phyloP scores from a whole-genome alignment of 2,329 filamentous ascomycete species.

The Verticillium nubilum region DNA sequence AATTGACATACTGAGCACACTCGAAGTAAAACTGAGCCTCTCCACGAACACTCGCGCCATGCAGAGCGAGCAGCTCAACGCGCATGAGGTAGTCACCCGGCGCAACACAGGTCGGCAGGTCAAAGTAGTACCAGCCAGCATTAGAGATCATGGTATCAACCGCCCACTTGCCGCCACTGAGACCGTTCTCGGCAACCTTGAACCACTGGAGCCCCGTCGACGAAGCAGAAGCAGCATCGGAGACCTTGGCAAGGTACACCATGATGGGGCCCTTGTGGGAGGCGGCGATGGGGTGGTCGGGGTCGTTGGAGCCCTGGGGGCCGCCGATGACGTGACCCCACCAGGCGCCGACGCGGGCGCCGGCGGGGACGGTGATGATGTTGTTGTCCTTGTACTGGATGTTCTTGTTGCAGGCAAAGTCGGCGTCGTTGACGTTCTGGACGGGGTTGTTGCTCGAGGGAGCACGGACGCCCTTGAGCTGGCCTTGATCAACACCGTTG shows the following conservation, averaged over 20 bases:
- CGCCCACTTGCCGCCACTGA: slow-evolving; percentile 21
- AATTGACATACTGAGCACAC: slow-evolving; percentile 35
- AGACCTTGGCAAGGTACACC: slow-evolving; percentile 42
- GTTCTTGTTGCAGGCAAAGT: slow-evolving; percentile 41
- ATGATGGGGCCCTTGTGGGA: slow-evolving; percentile 44
- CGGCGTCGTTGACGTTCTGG: slow-evolving; percentile 36
- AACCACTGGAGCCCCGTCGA: slow-evolving; percentile 38
- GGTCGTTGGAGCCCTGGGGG: slow-evolving; percentile 33
- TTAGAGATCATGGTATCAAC: slow-evolving; percentile 17
- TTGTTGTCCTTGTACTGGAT: slow-evolving; percentile 26
- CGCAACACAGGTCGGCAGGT: slow-evolving; percentile 30
- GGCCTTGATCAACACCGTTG: slow-evolving; percentile 41
- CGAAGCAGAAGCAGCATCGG: slow-evolving; percentile 35
- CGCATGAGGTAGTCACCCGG: slow-evolving; percentile 36
- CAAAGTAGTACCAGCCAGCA: slow-evolving; percentile 27
- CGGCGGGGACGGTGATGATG: slow-evolving; percentile 39
- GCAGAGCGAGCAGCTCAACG: slow-evolving; percentile 40
- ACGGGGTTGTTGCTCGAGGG: slow-evolving; percentile 45
- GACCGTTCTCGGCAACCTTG: slow-evolving; percentile 42
- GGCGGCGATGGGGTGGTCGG: slow-evolving; percentile 42
- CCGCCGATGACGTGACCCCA: slow-evolving; percentile 48
- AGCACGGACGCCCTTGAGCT: slow-evolving; percentile 42
- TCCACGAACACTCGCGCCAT: slow-evolving; percentile 24
- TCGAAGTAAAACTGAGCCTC: slow-evolving; percentile 35
- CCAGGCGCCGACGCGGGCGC: slow-evolving; percentile 40